These are phyloP conservation scores for Xylaria sp. DNA, from an alignment of 2,329 filamentous ascomycete species.

Conservation along the genomic window DNA sequence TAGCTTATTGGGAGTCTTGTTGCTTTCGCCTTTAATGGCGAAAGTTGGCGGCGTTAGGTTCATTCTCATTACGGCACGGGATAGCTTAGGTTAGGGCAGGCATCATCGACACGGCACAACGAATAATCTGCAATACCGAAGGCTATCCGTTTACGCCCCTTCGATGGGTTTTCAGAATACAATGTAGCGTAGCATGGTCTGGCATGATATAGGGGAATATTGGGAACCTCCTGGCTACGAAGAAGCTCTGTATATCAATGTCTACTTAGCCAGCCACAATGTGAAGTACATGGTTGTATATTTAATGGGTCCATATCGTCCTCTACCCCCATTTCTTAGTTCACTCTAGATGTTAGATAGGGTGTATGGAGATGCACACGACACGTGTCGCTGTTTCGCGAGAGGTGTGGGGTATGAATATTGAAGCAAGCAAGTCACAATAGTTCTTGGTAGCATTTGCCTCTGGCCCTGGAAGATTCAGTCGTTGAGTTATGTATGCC, in stretches of 20 bases:
- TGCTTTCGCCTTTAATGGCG: background rate
- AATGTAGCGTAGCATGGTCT: background rate
- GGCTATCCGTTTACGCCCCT: background rate
- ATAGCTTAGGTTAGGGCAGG: background rate
- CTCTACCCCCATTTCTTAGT: background rate
- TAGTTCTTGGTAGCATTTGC: too few relatives aligned
- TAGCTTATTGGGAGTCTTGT: slow-evolving; percentile 6
- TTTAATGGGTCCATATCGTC: background rate
- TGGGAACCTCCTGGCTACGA: background rate
- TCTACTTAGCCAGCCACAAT: background rate
- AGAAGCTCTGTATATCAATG: background rate
- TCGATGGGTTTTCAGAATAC: background rate
- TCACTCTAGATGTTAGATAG: background rate
- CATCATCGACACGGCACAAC: slow-evolving; percentile 3
- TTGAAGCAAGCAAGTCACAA: background rate
- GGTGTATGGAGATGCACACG: background rate
- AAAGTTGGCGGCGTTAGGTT: background rate
- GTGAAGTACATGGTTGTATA: too few relatives aligned
- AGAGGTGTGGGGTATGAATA: slow-evolving; percentile 7
- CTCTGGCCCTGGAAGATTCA: too few relatives aligned
- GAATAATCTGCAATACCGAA: background rate
- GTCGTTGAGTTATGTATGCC: background rate
- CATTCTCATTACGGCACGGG: background rate
- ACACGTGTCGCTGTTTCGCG: slow-evolving; percentile 2
- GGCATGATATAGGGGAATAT: background rate